Evolutionary conservation across 768 basidiomycete species (phyloP), one percentile per base, ranked within the genome.

Genomic region (Macrolepiota dolichaula): DNA sequence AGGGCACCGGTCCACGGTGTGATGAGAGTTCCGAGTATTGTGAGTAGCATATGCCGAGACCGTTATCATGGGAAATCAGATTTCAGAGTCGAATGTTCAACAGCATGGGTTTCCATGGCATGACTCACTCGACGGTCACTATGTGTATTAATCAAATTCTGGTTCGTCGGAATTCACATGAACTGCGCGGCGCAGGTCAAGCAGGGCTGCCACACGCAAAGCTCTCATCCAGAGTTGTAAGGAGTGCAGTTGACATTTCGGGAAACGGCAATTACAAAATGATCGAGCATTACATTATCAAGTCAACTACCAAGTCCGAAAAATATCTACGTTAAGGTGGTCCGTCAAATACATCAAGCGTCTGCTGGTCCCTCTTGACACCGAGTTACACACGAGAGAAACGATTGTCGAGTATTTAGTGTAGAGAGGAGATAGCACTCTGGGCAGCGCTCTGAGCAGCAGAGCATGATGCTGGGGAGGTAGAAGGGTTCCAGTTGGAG

Each of bases 401-500:
- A 25, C 13, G 24, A 27, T 38, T 7, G 15, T 22, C 9, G n/a
- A n/a, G n/a, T 12, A 13, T 50, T 51, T 57, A 57, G 32, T 57
- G 57, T 22, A 38, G 22, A 37, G 46, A 49, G 19, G 57, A 22
- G 29, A 68, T 62, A 40, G 74, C 73, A 44, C 69, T 65, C 62
- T 65, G 65, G 40, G 76, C 70, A 49, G 72, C 63, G 56, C 63
- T 64, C 68, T 69, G 75, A 11, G 77, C 76, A 59, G 67, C 65
- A 51, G 69, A 68, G 62, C 77, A 76, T 29, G 71, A 70, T n/a
- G 53, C 42, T 42, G 62, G 74, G 22, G 69, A 71, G 62, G 54
- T 62, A 47, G 54, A 62, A 37, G 64, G 56, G 47, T 67, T 64
- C 80, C 79, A 82, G 75, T 82, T 81, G 69, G 66, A 69, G 62